Conservation (phyloP, 2,329 filamentous ascomycete species). For the Rhytidhysteron rufulum region DNA sequence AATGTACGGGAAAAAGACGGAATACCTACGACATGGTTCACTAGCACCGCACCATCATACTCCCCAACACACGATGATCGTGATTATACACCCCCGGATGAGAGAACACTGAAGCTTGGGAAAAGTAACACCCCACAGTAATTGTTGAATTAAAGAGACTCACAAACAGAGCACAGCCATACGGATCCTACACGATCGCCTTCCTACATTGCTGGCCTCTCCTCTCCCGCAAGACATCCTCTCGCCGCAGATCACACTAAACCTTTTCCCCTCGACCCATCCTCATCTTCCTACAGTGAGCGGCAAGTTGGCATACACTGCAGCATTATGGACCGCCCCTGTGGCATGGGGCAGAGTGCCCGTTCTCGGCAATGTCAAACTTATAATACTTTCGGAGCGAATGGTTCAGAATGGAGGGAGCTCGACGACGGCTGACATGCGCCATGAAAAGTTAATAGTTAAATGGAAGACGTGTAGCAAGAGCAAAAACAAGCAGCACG, state of each 20-base stretch:
- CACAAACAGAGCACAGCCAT: conserved; percentile 47
- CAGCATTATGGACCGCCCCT: conserved; percentile 91
- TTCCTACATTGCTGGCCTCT: conserved; percentile 58
- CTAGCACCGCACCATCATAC: conserved; percentile 30
- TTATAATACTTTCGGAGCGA: conserved; percentile 85
- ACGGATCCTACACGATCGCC: conserved; percentile 57
- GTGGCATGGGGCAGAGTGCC: conserved; percentile 94
- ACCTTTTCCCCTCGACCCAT: conserved; percentile 70
- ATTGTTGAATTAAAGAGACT: conserved; percentile 5
- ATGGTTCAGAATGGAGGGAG: conserved; percentile 62
- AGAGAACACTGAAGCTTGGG: conserved; percentile 59
- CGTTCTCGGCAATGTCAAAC: conserved; percentile 81
- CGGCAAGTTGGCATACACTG: conserved; percentile 84
- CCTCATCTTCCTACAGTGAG: conserved; percentile 89
- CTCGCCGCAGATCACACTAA: conserved; percentile 58
- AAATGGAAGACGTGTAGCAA: conserved; percentile 75
- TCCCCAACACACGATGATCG: conserved; percentile 20
- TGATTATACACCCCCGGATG: conserved; percentile 51
- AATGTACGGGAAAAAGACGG: conserved; percentile 27
- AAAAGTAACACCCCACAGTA: conserved; percentile 59
- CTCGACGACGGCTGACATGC: conserved; percentile 32
- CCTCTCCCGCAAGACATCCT: conserved; percentile 61
- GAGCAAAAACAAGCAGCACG: conserved; percentile 41
- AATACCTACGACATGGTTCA: conserved; percentile 43
- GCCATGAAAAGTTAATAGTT: conserved; percentile 80